Evolutionary conservation across 257 asterid genomes (phyloP).

Genomic region (Nicotiana benthamiana): DNA sequence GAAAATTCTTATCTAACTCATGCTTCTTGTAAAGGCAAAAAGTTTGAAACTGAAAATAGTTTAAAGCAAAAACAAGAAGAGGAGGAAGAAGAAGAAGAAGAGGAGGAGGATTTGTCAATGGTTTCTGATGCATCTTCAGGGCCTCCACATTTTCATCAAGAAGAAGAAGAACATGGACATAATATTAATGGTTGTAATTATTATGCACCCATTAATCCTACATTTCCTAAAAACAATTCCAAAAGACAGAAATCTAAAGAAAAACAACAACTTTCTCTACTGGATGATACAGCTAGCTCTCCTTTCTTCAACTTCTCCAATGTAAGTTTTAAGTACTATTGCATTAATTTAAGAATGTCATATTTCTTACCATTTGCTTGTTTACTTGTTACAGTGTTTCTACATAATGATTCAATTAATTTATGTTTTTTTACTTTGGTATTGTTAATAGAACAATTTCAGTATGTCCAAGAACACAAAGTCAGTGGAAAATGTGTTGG

Average conservation of each 20-base stretch:
- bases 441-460: constrained; percentile 32
- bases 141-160: constrained; percentile 54
- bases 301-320: constrained; percentile 47
- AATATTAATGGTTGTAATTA: constrained; percentile 8
- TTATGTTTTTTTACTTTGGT: background rate
- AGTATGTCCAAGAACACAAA: constrained; percentile 24
- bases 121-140: constrained; percentile 91
- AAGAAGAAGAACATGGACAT: constrained; percentile 26
- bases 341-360: background rate
- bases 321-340: constrained; percentile 23
- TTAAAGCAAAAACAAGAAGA: constrained; percentile 2
- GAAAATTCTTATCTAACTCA: constrained; percentile 24
- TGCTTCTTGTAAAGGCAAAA: background rate
- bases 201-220: constrained; percentile 10
- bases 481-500: constrained; percentile 41
- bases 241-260: constrained; percentile 29
- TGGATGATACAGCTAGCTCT: constrained; percentile 92
- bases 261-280: constrained; percentile 37
- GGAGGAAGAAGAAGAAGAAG: constrained; percentile 9
- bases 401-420: background rate
- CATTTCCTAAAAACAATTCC: constrained; percentile 14
- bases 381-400: background rate
- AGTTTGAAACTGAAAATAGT: background rate
- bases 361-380: background rate
- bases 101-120: constrained; percentile 60